These are phyloP conservation scores for Camellia granthamiana DNA, from an alignment of 148 eudicot genomes.

Conservation along the genomic window DNA sequence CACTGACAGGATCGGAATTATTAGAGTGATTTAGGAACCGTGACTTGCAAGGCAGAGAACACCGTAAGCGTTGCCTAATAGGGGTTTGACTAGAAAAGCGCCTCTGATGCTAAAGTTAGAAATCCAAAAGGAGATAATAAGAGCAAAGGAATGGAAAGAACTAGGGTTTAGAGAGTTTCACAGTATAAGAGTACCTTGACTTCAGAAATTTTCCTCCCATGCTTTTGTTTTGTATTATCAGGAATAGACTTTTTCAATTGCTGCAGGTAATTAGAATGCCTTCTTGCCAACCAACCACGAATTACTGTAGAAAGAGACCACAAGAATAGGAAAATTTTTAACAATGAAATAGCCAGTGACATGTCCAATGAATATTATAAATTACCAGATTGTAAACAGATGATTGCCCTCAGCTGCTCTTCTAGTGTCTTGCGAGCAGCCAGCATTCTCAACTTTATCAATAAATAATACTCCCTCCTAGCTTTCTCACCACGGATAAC, in stretches of 20 bases:
- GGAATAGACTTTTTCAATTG: constrained; percentile 25
- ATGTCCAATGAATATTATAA: constrained; percentile 8
- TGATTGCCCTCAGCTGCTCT: constrained; percentile 51
- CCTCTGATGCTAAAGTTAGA: too few species aligned
- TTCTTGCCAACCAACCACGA: constrained; percentile 79
- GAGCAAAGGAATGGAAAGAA: too few species aligned
- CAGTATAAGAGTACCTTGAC: constrained; percentile 44
- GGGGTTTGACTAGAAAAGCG: too few species aligned
- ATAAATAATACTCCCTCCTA: constrained; percentile 47
- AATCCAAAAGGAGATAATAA: too few species aligned
- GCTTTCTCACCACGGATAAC: constrained; percentile 75
- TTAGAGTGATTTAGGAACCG: too few species aligned
- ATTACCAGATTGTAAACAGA: constrained; percentile 80
- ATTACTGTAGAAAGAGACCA: constrained; percentile 41
- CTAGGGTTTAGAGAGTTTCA: neutral
- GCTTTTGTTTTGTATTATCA: constrained; percentile 27
- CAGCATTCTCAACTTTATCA: constrained; percentile 31
- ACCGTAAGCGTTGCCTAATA: too few species aligned
- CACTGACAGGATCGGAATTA: too few species aligned
- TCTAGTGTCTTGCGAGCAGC: constrained; percentile 41
- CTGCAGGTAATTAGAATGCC: constrained; percentile 40
- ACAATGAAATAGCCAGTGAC: neutral
- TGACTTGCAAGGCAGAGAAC: too few species aligned
- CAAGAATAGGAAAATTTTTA: neutral
- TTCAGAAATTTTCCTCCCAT: constrained; percentile 34